phyloP scores from a whole-genome alignment of 768 basidiomycete species.

The Aureoboletus auriporus region DNA sequence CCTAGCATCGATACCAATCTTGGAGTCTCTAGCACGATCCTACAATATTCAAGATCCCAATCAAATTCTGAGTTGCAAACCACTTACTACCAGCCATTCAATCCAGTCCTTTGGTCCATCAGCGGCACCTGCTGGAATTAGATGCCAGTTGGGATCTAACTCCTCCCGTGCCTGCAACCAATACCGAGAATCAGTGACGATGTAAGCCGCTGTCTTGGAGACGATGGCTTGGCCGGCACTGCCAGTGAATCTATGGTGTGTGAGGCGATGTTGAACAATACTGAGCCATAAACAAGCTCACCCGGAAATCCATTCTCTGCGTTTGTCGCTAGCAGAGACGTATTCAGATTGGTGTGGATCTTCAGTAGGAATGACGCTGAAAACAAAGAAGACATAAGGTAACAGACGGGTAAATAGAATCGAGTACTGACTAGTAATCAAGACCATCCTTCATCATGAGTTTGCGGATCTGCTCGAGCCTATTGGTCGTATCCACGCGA shows the following conservation, averaged over 20 bases:
- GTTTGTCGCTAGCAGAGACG: slow-evolving; percentile 69
- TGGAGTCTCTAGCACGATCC: slow-evolving; percentile 40
- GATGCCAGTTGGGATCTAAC: slow-evolving; percentile 68
- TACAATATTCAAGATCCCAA: slow-evolving; percentile 12
- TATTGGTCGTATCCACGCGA: slow-evolving; percentile 53
- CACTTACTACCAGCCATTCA: slow-evolving; percentile 66
- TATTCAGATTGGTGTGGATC: slow-evolving; percentile 86
- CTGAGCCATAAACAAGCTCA: slow-evolving; percentile 37
- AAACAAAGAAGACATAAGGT: slow-evolving; percentile 7
- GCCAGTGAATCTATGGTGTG: slow-evolving; percentile 50
- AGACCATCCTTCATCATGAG: slow-evolving; percentile 64
- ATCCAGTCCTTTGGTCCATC: slow-evolving; percentile 69
- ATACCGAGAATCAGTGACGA: slow-evolving; percentile 79
- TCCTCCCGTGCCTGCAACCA: slow-evolving; percentile 75
- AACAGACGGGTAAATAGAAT: neutral
- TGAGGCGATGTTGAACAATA: slow-evolving; percentile 15
- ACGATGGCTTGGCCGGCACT: slow-evolving; percentile 71
- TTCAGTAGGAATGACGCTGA: slow-evolving; percentile 72
- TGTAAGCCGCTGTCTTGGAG: slow-evolving; percentile 61
- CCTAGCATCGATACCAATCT: slow-evolving; percentile 81
- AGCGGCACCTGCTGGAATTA: slow-evolving; percentile 53
- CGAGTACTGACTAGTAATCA: slow-evolving; percentile 66
- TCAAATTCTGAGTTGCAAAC: neutral
- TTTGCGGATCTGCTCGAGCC: slow-evolving; percentile 58
- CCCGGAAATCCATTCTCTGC: slow-evolving; percentile 77